phyloP scores from a whole-genome alignment of 208 protist species.

The Wallacemonas sp. region DNA sequence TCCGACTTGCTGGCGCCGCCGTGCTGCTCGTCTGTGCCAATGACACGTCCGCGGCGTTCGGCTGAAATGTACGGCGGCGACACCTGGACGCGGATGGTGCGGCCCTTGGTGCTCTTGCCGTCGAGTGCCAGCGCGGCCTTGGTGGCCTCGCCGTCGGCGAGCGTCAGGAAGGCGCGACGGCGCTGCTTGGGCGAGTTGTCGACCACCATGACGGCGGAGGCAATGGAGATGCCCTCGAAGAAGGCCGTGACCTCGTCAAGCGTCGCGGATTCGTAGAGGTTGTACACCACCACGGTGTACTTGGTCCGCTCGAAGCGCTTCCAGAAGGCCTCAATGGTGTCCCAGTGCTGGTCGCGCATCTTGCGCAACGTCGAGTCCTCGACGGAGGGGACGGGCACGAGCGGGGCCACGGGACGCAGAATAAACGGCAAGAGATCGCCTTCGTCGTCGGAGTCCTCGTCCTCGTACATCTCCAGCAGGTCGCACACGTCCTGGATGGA shows the following conservation, averaged over 20 bases:
- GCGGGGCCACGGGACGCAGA: conserved; percentile 71
- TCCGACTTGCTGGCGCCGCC: not conserved
- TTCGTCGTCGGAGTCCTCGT: conserved; percentile 89
- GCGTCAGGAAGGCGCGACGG: conserved; percentile 76
- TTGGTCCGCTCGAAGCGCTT: conserved; percentile 54
- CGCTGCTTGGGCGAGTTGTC: conserved; percentile 62
- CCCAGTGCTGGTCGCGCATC: conserved; percentile 75
- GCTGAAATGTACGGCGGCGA: conserved; percentile 74
- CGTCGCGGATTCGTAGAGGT: conserved; percentile 73
- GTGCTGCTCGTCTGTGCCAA: conserved; percentile 20
- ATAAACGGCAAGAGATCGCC: conserved; percentile 78
- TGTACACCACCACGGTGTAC: conserved; percentile 81
- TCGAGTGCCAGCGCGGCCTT: conserved; percentile 70
- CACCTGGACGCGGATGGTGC: conserved; percentile 80
- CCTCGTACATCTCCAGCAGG: conserved; percentile 86
- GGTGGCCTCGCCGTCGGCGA: conserved; percentile 47
- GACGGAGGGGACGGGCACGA: conserved; percentile 69
- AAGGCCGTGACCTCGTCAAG: conserved; percentile 61
- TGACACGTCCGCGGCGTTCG: conserved; percentile 52
- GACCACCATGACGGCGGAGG: conserved; percentile 49
- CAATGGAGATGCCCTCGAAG: conserved; percentile 50
- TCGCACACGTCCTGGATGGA: conserved; percentile 80
- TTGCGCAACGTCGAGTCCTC: conserved; percentile 79
- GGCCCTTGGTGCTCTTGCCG: conserved; percentile 80
- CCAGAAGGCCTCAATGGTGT: conserved; percentile 73